Evolutionary conservation across 495 filamentous ascomycete species (phyloP).

Genomic region (Xylaria curta): DNA sequence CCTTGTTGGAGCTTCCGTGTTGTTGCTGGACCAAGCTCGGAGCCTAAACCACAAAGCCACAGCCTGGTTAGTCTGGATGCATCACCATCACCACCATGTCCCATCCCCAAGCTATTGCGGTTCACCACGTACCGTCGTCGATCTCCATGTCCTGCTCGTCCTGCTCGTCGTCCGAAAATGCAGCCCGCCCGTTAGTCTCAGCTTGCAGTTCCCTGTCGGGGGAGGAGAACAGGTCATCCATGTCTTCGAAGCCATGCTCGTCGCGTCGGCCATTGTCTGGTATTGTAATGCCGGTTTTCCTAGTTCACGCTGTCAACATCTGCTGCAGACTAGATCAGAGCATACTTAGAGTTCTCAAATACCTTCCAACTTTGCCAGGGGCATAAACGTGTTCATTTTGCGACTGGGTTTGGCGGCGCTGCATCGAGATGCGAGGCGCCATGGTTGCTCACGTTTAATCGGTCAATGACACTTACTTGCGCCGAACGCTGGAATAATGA

Average conservation of each 20-base stretch:
- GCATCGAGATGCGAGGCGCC: slow-evolving; percentile 24
- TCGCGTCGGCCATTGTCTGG: slow-evolving; percentile 82
- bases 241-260: slow-evolving; percentile 87
- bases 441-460: slow-evolving; percentile 5
- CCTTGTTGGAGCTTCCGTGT: slow-evolving; percentile 35
- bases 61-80: slow-evolving; percentile 23
- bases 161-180: slow-evolving; percentile 39
- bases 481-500: background rate
- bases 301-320: slow-evolving; percentile 33
- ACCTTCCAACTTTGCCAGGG: slow-evolving; percentile 58
- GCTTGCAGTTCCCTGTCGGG: slow-evolving; percentile 65
- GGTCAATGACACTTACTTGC: background rate
- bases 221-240: slow-evolving; percentile 88
- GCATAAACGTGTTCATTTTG: slow-evolving; percentile 55
- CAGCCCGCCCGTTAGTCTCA: slow-evolving; percentile 41
- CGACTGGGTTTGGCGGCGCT: slow-evolving; percentile 46
- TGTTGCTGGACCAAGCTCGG: slow-evolving; percentile 42
- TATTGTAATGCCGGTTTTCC: slow-evolving; percentile 83
- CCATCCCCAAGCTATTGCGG: background rate
- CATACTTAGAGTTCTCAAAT: slow-evolving; percentile 26
- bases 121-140: slow-evolving; percentile 39
- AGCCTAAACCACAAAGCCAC: slow-evolving; percentile 28
- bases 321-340: background rate
- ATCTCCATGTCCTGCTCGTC: slow-evolving; percentile 45
- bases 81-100: background rate